Evolutionary conservation across 148 eudicot species (phyloP).

Genomic region (Nyssa sinensis): DNA sequence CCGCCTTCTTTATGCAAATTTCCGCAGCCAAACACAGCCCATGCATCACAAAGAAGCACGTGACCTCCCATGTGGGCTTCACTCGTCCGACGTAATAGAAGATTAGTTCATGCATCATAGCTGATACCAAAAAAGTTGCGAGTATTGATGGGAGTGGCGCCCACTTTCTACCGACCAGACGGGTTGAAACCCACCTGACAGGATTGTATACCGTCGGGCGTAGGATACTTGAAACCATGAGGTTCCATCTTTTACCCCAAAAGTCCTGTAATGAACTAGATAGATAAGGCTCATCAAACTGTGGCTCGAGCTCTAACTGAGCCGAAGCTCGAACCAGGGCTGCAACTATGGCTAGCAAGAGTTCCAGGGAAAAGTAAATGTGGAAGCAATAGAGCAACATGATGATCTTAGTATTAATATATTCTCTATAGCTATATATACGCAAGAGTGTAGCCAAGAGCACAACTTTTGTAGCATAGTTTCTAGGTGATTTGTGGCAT

Average conservation of each 20-base stretch:
- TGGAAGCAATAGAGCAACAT: slow-evolving; percentile 12
- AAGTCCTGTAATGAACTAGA: slow-evolving; percentile 23
- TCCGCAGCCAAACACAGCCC: slow-evolving; percentile 22
- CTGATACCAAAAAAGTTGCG: slow-evolving; percentile 21
- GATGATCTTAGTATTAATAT: neutral
- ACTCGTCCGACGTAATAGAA: slow-evolving; percentile 11
- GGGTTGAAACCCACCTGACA: neutral
- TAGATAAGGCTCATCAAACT: slow-evolving; percentile 19
- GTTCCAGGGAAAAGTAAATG: neutral
- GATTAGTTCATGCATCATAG: slow-evolving; percentile 27
- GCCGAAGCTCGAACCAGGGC: neutral
- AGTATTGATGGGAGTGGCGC: neutral
- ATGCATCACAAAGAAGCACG: slow-evolving; percentile 14
- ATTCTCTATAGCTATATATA: neutral
- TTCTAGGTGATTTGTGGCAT: slow-evolving; percentile 8
- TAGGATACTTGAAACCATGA: slow-evolving; percentile 8
- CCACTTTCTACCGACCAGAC: slow-evolving; percentile 5
- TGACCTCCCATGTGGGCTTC: slow-evolving; percentile 22
- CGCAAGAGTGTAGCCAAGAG: neutral
- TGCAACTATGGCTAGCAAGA: neutral
- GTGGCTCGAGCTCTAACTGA: slow-evolving; percentile 10
- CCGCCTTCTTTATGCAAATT: slow-evolving; percentile 20
- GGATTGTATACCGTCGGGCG: slow-evolving; percentile 18
- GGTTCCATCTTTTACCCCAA: slow-evolving; percentile 27
- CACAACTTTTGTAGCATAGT: slow-evolving; percentile 4